Evolutionary conservation across 257 asterid genomes (phyloP), one percentile per base, ranked within the genome.

Genomic region (Solanum virginianum): DNA sequence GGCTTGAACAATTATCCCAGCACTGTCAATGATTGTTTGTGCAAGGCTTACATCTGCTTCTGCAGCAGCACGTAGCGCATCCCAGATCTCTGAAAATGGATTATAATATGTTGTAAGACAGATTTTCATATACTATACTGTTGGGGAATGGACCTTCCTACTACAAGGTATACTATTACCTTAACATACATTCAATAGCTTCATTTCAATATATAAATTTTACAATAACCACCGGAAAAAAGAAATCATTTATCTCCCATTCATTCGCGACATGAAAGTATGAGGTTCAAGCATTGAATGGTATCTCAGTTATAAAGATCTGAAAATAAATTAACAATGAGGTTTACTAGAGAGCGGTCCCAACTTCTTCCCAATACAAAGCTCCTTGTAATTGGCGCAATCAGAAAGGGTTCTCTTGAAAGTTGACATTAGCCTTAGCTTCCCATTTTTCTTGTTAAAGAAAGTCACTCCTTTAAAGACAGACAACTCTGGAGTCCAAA

Each of bases 31-130:
- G 26, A 93, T 90, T 49, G 92, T 91, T 89, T 88, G 92, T 85
- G 95, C 94, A 84, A 91, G 92, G 36, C 88, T 63, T 62, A 81
- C 85, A 87, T 93, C 84, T 7, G 95, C 91, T 85, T 95, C 98
- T 24, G 97, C 95, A 65, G 98, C 98, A 55, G 95, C 95, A 81
- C 94, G 68, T 14, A 93, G 95, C 20, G 95, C 95, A 89, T 93
- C 95, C 98, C 98, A 95, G 32, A 92, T 95, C 89, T 95, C 98
- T 93, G 70, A 10, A 29, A 51, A 22, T 29, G 79, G 66, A 83
- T 62, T 80, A 56, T 75, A 29, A 79, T 53, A 53, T 29, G 65
- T 53, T 16, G 83, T 79, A 16, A 79, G 49, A 53, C 3, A 4
- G 8, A 53, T 4, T 3, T 15, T 10, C 66, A 79, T 79, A 79